Evolutionary conservation across 768 basidiomycete species (phyloP).

Genomic region (Rhodotorula diobovata): DNA sequence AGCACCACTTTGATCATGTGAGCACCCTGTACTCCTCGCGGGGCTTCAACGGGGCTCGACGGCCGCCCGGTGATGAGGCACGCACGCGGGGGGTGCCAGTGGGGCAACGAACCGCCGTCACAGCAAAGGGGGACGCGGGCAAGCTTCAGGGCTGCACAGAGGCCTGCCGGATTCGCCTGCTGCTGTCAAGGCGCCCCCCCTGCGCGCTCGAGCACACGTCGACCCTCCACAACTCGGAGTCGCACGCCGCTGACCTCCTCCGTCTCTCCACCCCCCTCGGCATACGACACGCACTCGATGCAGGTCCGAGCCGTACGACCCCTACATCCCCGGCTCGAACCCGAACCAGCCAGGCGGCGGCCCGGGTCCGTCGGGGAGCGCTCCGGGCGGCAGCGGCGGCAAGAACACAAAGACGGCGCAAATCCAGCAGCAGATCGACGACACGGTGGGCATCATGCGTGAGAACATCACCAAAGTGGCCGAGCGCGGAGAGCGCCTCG

Average conservation of each 20-base stretch:
- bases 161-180: too few relatives aligned
- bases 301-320: constrained; percentile 98
- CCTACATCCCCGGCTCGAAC: constrained; percentile 78
- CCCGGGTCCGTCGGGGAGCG: constrained; percentile 43
- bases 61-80: too few relatives aligned
- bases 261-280: background rate
- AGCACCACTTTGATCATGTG: too few relatives aligned
- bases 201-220: background rate
- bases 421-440: constrained; percentile 89
- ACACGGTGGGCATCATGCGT: constrained; percentile 95
- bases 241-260: background rate
- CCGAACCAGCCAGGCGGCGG: constrained; percentile 55
- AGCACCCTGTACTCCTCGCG: too few relatives aligned
- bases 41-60: too few relatives aligned
- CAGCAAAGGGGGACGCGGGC: too few relatives aligned
- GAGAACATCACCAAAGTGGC: constrained; percentile 96
- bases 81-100: too few relatives aligned
- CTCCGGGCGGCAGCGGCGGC: constrained; percentile 37
- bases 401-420: constrained; percentile 79
- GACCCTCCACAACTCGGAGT: too few relatives aligned
- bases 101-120: too few relatives aligned
- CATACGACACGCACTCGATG: background rate
- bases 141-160: too few relatives aligned
- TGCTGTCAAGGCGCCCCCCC: too few relatives aligned
- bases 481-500: constrained; percentile 88